A percentile compares a stretch with the other conserved stretches of the same genome.
Evolutionary conservation across 441 rosid genomes (phyloP).

Genomic region (Viola pubescens): DNA sequence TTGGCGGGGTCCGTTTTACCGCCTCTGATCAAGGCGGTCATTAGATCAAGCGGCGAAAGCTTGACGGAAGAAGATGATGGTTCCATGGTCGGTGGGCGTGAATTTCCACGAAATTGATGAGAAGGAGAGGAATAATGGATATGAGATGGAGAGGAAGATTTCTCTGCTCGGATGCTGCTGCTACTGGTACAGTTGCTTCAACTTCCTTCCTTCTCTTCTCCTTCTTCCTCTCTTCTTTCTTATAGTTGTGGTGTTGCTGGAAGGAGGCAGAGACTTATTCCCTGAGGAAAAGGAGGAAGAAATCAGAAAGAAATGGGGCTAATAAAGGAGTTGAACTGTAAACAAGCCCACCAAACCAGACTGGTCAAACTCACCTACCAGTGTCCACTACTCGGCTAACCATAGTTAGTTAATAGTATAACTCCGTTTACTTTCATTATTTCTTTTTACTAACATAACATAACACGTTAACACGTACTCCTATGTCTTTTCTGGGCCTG

Average conservation of each 20-base stretch:
- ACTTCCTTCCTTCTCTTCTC: neutral
- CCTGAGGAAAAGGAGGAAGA: neutral
- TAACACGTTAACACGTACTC: too few relatives aligned
- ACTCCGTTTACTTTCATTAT: too few relatives aligned
- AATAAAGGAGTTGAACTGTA: conserved; percentile 19
- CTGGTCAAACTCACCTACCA: conserved; percentile 65
- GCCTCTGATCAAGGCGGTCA: conserved; percentile 72
- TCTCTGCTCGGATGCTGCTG: conserved; percentile 6
- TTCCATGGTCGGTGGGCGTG: conserved; percentile 12
- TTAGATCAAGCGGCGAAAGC: conserved; percentile 65
- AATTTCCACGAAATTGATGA: too few relatives aligned
- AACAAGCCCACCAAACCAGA: conserved; percentile 81
- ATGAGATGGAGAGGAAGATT: conserved; percentile 14
- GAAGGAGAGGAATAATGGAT: neutral
- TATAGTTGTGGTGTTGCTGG: conserved; percentile 31
- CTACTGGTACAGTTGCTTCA: too few relatives aligned
- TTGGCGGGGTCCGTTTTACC: conserved; percentile 57
- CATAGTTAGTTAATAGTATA: conserved; percentile 24
- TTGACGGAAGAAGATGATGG: conserved; percentile 30
- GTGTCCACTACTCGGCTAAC: conserved; percentile 15
- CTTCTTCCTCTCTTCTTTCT: conserved; percentile 1
- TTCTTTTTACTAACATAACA: too few relatives aligned
- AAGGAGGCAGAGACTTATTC: conserved; percentile 19
- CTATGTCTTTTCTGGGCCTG: too few relatives aligned
- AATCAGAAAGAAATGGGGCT: neutral